Conservation (phyloP, 2,329 filamentous ascomycete genomes). For the Westerdykella ornata region DNA sequence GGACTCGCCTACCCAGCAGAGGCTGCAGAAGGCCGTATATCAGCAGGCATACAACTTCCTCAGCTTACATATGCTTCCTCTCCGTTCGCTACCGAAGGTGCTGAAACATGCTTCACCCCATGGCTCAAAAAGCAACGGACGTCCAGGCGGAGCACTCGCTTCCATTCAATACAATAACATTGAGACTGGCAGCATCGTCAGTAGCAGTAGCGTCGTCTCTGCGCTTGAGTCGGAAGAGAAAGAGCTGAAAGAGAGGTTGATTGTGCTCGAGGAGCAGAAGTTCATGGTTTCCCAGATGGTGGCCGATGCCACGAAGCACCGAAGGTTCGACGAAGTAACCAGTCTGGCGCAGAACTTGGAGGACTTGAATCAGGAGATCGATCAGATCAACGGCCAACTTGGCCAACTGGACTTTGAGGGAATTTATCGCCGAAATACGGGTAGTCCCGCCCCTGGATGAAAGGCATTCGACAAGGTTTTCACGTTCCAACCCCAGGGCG, state of each 20-base stretch:
- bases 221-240: constrained; percentile 78
- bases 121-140: constrained; percentile 34
- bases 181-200: constrained; percentile 48
- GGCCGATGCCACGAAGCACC: constrained; percentile 63
- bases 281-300: constrained; percentile 88
- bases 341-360: constrained; percentile 73
- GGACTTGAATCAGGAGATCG: constrained; percentile 74
- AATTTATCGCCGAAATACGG: constrained; percentile 38
- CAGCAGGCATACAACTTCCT: constrained; percentile 75
- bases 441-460: constrained; percentile 21
- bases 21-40: constrained; percentile 75
- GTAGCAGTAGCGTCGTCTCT: constrained; percentile 53
- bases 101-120: constrained; percentile 52
- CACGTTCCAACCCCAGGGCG: too few species aligned
- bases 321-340: constrained; percentile 80
- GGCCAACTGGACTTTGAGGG: constrained; percentile 58
- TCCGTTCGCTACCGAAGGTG: constrained; percentile 51
- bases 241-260: constrained; percentile 67
- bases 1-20: constrained; percentile 62
- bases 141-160: constrained; percentile 45
- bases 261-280: constrained; percentile 83
- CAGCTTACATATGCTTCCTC: constrained; percentile 82
- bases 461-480: neutral
- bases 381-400: constrained; percentile 58
- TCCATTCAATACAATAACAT: constrained; percentile 54